Evolutionary conservation across 1,284 basidiomycete species (phyloP).

Genomic region (Flammula alnicola): DNA sequence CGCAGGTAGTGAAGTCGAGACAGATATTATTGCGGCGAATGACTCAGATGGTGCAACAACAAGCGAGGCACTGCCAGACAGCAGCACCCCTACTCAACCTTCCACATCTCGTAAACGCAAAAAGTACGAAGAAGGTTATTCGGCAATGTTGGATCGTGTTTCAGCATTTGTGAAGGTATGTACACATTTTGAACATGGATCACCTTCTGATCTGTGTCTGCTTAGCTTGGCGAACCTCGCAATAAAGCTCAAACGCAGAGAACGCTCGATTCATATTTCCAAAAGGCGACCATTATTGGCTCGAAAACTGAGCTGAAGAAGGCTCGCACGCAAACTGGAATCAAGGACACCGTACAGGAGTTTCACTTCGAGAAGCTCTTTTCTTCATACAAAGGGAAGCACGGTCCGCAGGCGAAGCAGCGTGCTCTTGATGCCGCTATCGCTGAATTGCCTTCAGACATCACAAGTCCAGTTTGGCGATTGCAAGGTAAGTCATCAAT

Average conservation of each 20-base stretch:
- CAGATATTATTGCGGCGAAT: too few species aligned
- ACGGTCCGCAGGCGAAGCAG: slow-evolving; percentile 15
- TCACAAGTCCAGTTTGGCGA: slow-evolving; percentile 25
- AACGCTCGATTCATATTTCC: slow-evolving; percentile 23
- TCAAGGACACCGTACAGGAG: slow-evolving; percentile 35
- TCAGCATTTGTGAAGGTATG: slow-evolving; percentile 25
- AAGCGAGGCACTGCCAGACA: too few species aligned
- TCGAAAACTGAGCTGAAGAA: slow-evolving; percentile 23
- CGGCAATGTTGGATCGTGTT: slow-evolving; percentile 22
- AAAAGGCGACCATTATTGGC: slow-evolving; percentile 10
- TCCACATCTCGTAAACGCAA: too few species aligned
- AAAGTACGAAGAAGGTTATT: slow-evolving; percentile 41
- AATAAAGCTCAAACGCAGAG: slow-evolving; percentile 22
- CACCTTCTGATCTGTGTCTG: neutral
- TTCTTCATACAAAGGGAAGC: slow-evolving; percentile 17
- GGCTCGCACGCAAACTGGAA: slow-evolving; percentile 25
- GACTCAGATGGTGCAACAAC: too few species aligned
- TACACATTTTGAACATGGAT: neutral
- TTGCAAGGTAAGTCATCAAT: slow-evolving; percentile 18
- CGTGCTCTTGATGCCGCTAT: slow-evolving; percentile 19
- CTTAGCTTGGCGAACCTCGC: slow-evolving; percentile 24
- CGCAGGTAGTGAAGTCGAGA: too few species aligned
- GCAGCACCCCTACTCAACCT: too few species aligned
- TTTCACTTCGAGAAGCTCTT: slow-evolving; percentile 28
- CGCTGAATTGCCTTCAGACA: slow-evolving; percentile 22